Evolutionary conservation across 805 yeast species (phyloP), one percentile per base, ranked within the genome.

Genomic region (Barnettozyma populi): DNA sequence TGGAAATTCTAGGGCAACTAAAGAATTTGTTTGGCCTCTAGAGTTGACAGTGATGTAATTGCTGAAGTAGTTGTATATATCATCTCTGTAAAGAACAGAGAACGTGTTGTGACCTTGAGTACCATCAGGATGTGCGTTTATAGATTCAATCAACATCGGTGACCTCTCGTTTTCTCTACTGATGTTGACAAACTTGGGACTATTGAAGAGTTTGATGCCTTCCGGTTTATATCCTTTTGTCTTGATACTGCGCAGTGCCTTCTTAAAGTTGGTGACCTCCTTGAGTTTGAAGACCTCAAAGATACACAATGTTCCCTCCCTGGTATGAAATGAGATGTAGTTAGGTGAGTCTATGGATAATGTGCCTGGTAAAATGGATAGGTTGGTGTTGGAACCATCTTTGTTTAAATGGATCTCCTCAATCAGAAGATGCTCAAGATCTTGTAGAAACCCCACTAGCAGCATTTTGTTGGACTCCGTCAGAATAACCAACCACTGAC

Each of bases 301-400:
- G 7, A 55, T 20, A 6, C 46, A 43, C 2, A 51, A 32, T 7
- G 42, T 45, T 0, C 62, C 62, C 39, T 58, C 56, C 8, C 38
- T 45, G 2, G 62, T 56, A 18, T 49, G 48, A 13, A 50, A 32
- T 3, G 56, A 47, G 7, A 57, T 21, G 29, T 36, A 45, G 14
- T 52, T 46, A 2, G 42, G 43, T 3, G 51, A 23, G 18, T 54
- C 55, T 6, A 48, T 41, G 29, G 51, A 45, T 13, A 59, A 42
- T 0, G 62, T 53, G 0, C 43, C 40, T 3, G 52, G 56, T 13
- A 43, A 31, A 2, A 57, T 49, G 3, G 47, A 44, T 7, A 55
- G 24, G 4, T 44, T 31, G 31, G 41, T 20, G 11, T 40, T 36
- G 3, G 27, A 2, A 3, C 47, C 47, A 7, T 41, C 52, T 36